Evolutionary conservation across 345 rosid species (phyloP).

Genomic region (Hibiscus mutabilis): DNA sequence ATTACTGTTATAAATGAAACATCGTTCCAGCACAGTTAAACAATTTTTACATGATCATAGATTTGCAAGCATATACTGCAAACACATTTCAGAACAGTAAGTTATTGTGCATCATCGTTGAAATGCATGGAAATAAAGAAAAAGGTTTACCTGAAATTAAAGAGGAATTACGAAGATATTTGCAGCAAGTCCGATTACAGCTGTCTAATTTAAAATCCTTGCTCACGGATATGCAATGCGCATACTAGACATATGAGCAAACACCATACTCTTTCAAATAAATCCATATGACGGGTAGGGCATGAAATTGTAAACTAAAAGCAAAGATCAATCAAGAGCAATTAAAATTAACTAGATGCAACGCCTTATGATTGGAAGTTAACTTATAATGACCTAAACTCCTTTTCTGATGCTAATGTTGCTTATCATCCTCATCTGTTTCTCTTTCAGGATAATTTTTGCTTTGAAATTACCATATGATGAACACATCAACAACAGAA

Average conservation of each 20-base stretch:
- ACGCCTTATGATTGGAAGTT: too few species aligned
- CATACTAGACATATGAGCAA: not conserved
- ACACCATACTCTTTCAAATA: not conserved
- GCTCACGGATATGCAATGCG: not conserved
- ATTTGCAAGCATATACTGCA: too few species aligned
- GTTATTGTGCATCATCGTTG: not conserved
- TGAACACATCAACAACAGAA: not conserved
- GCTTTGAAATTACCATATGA: not conserved
- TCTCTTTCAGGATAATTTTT: not conserved
- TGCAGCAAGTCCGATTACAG: not conserved
- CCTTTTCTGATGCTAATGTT: not conserved
- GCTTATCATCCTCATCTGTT: not conserved
- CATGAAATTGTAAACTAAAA: not conserved
- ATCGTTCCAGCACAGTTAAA: not conserved
- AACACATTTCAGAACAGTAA: not conserved
- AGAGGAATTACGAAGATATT: not conserved
- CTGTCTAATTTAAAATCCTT: not conserved
- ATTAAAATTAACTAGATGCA: not conserved
- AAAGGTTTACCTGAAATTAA: not conserved
- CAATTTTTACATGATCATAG: too few species aligned
- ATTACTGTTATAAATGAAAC: not conserved
- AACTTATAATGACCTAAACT: too few species aligned
- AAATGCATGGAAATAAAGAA: not conserved
- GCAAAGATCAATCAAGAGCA: not conserved
- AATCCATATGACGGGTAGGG: not conserved